These are phyloP conservation scores for Paulinella micropora DNA, from an alignment of 78 protist genomes.

Conservation along the genomic window DNA sequence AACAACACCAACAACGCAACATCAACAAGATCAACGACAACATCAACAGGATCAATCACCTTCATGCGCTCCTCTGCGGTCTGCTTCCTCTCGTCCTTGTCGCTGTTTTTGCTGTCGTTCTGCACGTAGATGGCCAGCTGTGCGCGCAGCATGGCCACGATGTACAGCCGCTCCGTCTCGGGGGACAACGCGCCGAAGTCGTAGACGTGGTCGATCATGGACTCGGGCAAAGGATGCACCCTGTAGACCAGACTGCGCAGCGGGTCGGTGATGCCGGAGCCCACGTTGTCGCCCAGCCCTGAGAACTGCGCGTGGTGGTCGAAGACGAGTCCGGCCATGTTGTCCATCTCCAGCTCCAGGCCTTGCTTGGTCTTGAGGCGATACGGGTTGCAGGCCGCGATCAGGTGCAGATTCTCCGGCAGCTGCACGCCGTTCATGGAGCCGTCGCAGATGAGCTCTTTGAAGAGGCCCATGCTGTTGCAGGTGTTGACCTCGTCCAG, in stretches of 20 bases:
- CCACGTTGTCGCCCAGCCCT: neutral
- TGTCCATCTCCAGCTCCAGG: neutral
- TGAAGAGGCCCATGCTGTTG: constrained; percentile 23
- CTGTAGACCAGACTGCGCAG: constrained; percentile 30
- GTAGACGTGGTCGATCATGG: constrained; percentile 17
- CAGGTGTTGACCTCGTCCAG: constrained; percentile 57
- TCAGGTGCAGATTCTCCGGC: neutral
- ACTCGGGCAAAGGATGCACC: constrained; percentile 17
- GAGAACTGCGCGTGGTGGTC: neutral
- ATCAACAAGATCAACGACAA: no score
- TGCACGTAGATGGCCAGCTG: constrained; percentile 3
- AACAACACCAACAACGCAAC: no score
- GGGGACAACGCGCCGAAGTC: constrained; percentile 39
- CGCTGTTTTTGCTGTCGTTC: neutral
- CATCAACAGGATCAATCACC: no score
- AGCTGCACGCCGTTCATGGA: neutral
- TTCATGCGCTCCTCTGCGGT: neutral
- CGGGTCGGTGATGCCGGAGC: neutral
- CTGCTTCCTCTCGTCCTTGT: neutral
- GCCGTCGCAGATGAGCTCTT: constrained; percentile 23
- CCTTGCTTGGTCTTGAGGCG: neutral
- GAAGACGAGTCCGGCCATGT: neutral
- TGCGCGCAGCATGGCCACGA: constrained; percentile 11
- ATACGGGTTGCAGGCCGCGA: constrained; percentile 59
- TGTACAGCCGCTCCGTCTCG: constrained; percentile 17